A percentile compares a stretch with the other conserved stretches of the same genome.
Conservation (phyloP, 2,329 filamentous ascomycete genomes). For the Botryotinia narcissicola region DNA sequence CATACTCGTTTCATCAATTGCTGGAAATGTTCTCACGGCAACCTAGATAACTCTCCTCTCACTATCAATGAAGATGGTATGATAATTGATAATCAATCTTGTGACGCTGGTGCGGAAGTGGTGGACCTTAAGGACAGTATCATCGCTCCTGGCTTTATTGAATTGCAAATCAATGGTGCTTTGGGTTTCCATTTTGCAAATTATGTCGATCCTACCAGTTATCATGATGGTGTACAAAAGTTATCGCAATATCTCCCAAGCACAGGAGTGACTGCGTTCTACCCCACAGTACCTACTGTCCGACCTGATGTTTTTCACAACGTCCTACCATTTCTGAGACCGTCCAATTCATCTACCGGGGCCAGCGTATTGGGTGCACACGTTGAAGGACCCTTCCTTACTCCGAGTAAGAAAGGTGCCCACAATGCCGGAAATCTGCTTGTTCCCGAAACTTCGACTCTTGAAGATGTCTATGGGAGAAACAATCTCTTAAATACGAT, state of each 20-base stretch:
- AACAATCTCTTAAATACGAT: slow-evolving; percentile 42
- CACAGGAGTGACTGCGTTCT: slow-evolving; percentile 53
- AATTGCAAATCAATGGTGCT: slow-evolving; percentile 52
- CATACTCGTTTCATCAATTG: slow-evolving; percentile 34
- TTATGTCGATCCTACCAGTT: slow-evolving; percentile 42
- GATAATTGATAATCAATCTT: slow-evolving; percentile 31
- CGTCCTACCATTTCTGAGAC: slow-evolving; percentile 47
- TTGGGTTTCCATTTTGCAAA: slow-evolving; percentile 53
- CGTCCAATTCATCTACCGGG: slow-evolving; percentile 42
- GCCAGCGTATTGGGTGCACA: slow-evolving; percentile 56
- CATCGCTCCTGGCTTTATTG: slow-evolving; percentile 53
- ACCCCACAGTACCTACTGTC: slow-evolving; percentile 53
- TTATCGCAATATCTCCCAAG: slow-evolving; percentile 49
- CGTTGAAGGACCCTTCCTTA: slow-evolving; percentile 54
- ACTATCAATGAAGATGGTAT: slow-evolving; percentile 29
- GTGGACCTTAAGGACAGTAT: slow-evolving; percentile 49
- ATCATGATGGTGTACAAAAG: slow-evolving; percentile 45
- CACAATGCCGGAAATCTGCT: slow-evolving; percentile 41
- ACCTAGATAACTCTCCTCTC: slow-evolving; percentile 26
- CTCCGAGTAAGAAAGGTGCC: slow-evolving; percentile 52
- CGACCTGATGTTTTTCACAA: slow-evolving; percentile 43
- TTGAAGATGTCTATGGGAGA: slow-evolving; percentile 46
- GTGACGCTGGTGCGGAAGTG: slow-evolving; percentile 25
- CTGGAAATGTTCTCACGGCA: slow-evolving; percentile 30
- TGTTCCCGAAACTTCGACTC: slow-evolving; percentile 26